Conservation (phyloP, 2,329 filamentous ascomycete species). For the Cladosporium sp. region DNA sequence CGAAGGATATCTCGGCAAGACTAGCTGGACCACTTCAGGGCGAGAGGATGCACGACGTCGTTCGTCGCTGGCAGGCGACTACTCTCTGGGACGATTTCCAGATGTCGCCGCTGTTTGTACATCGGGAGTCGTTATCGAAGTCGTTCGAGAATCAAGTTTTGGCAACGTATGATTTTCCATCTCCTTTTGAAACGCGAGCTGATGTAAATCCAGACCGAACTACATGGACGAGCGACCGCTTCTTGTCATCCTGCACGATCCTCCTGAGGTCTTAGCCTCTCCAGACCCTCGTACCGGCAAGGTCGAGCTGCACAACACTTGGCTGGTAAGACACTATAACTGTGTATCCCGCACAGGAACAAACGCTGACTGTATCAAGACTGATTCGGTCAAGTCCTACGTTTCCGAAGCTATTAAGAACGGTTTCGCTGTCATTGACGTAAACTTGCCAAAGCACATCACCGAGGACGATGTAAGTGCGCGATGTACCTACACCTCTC, state of each 20-base stretch:
- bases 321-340: conserved; percentile 66
- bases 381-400: conserved; percentile 78
- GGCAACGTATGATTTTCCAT: conserved; percentile 31
- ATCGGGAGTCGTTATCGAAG: conserved; percentile 55
- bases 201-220: conserved; percentile 53
- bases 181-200: neutral
- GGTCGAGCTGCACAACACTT: conserved; percentile 81
- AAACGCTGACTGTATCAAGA: conserved; percentile 58
- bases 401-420: conserved; percentile 80
- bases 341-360: conserved; percentile 28
- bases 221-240: conserved; percentile 68
- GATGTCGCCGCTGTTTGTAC: conserved; percentile 80
- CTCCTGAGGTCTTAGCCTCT: conserved; percentile 53
- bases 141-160: conserved; percentile 37
- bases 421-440: conserved; percentile 82
- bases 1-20: conserved; percentile 52
- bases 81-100: conserved; percentile 69
- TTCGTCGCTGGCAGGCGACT: conserved; percentile 75
- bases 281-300: conserved; percentile 61
- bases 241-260: conserved; percentile 79
- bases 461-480: conserved; percentile 55
- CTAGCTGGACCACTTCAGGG: conserved; percentile 45
- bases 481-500: neutral
- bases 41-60: conserved; percentile 74
- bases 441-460: conserved; percentile 82